These are phyloP conservation scores for Drechslerella dactyloides DNA, from an alignment of 2,329 filamentous ascomycete species.

Conservation along the genomic window DNA sequence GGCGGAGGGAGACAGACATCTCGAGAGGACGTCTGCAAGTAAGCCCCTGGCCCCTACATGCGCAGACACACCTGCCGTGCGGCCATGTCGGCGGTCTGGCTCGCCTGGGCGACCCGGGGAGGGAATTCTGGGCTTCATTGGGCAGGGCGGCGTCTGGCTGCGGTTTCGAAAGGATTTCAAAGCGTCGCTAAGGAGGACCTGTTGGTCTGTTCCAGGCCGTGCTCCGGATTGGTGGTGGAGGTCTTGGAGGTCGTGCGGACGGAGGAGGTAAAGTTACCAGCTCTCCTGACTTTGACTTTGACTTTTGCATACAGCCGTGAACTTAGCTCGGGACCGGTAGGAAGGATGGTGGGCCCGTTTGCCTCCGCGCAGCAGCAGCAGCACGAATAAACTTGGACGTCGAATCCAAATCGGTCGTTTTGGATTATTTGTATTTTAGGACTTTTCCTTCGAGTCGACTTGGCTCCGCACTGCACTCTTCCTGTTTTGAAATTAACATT, in stretches of 20 bases:
- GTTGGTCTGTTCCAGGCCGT: background rate
- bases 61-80: background rate
- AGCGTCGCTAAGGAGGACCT: slow-evolving; percentile 14
- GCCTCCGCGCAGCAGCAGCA: background rate
- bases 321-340: too few species aligned
- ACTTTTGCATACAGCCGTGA: background rate
- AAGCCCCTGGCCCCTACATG: slow-evolving; percentile 20
- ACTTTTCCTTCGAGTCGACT: background rate
- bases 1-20: background rate
- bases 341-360: background rate
- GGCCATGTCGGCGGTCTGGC: slow-evolving; percentile 11
- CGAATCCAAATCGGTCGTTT: background rate
- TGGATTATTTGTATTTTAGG: background rate
- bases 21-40: background rate
- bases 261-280: background rate
- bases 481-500: slow-evolving; percentile 1
- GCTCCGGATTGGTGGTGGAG: background rate
- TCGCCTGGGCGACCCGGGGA: slow-evolving; percentile 12
- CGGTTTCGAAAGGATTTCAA: slow-evolving; percentile 51
- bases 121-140: slow-evolving; percentile 42
- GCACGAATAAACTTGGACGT: background rate
- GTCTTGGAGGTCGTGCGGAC: too few species aligned
- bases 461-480: background rate
- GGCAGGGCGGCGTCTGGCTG: slow-evolving; percentile 42
- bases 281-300: background rate